phyloP scores from a whole-genome alignment of 1,139 yeast genomes.

The Kodamaea ohmeri region DNA sequence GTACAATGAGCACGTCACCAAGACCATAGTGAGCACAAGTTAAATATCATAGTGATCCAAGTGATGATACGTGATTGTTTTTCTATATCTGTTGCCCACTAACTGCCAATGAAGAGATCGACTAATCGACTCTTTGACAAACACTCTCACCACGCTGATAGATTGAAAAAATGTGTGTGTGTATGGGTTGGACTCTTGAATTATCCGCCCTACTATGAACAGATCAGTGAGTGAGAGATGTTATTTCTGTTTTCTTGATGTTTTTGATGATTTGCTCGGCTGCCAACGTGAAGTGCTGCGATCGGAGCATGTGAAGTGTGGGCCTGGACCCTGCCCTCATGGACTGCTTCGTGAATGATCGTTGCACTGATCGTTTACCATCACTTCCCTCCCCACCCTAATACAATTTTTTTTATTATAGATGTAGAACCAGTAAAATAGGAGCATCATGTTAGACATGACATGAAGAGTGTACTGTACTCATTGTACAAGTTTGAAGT shows the following conservation, averaged over 20 bases:
- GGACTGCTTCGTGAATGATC: constrained; percentile 2
- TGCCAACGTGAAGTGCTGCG: constrained; percentile 3
- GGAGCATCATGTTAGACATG: too few species aligned
- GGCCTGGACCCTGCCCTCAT: constrained; percentile 7
- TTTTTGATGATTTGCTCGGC: constrained; percentile 13
- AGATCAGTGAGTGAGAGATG: constrained; percentile 1
- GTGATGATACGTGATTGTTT: too few species aligned
- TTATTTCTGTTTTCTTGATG: constrained; percentile 9
- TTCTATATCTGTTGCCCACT: background rate
- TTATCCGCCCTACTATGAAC: constrained; percentile 7
- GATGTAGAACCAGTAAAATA: too few species aligned
- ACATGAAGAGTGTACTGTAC: too few species aligned
- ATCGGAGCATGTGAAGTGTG: constrained; percentile 6
- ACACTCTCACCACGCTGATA: constrained; percentile 6
- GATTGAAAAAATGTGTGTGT: constrained; percentile 19
- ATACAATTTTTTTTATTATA: constrained; percentile 4
- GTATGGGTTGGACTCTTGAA: constrained; percentile 12
- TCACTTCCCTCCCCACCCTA: constrained; percentile 11
- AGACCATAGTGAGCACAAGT: too few species aligned
- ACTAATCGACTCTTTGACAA: background rate
- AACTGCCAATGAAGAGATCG: background rate
- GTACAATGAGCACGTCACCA: too few species aligned
- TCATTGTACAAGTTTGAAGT: too few species aligned
- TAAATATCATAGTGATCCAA: too few species aligned
- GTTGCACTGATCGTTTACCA: constrained; percentile 6